Conservation (phyloP, 306 rosid species). For the Canavalia ensiformis region DNA sequence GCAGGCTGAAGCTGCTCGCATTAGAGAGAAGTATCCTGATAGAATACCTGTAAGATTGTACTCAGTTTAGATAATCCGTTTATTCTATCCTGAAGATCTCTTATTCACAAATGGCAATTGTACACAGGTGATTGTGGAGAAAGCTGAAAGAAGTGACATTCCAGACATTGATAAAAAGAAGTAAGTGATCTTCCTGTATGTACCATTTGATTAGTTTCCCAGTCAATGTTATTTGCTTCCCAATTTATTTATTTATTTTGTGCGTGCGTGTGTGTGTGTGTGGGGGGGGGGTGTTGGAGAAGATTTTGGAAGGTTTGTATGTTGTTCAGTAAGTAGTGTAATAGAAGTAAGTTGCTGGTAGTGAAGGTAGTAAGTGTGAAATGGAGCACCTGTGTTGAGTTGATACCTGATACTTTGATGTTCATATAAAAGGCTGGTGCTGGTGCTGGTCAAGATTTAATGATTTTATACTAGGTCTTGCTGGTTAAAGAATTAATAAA, state of each 20-base stretch:
- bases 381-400: not conserved
- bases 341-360: not conserved
- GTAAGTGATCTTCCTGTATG: slow-evolving; percentile 53
- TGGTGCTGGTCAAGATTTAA: not conserved
- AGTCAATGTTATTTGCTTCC: slow-evolving; percentile 7
- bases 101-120: slow-evolving; percentile 41
- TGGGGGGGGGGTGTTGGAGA: not conserved
- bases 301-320: not conserved
- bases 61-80: slow-evolving; percentile 1
- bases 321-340: not conserved
- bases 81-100: slow-evolving; percentile 4
- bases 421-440: not conserved
- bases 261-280: too few species aligned
- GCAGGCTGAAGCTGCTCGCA: slow-evolving; percentile 75
- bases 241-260: not conserved
- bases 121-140: slow-evolving; percentile 93
- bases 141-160: slow-evolving; percentile 83
- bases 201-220: slow-evolving; percentile 1
- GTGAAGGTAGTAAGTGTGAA: slow-evolving; percentile 4
- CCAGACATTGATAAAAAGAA: slow-evolving; percentile 93
- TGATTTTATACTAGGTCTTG: not conserved
- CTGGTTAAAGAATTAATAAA: too few species aligned
- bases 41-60: slow-evolving; percentile 82
- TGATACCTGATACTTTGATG: slow-evolving; percentile 17
- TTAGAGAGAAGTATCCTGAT: slow-evolving; percentile 87